Conservation (phyloP, 352 stramenopile genomes). For the Globisporangium uncinulatum region DNA sequence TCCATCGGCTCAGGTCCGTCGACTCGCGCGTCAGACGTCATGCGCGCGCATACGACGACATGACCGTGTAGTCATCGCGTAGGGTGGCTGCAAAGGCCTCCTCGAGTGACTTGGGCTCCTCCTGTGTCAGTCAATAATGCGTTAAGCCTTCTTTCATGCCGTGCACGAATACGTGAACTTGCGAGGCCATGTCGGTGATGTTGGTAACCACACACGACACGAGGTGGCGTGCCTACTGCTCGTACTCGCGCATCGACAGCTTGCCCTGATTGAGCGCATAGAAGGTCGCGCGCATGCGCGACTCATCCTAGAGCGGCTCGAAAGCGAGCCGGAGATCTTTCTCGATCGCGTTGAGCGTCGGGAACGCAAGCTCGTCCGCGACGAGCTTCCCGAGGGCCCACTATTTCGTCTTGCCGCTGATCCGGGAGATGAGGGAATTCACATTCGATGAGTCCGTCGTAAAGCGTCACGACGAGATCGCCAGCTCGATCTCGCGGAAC, state of each 20-base stretch:
- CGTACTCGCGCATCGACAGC: constrained; percentile 13
- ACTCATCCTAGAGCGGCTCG: too few species aligned
- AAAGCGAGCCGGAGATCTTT: too few species aligned
- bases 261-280: constrained; percentile 15
- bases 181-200: constrained; percentile 7
- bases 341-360: too few species aligned
- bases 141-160: constrained; percentile 11
- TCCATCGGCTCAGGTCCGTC: constrained; percentile 11
- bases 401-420: too few species aligned
- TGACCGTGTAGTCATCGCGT: constrained; percentile 13
- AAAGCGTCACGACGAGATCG: too few species aligned
- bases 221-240: constrained; percentile 6
- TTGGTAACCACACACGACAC: constrained; percentile 7
- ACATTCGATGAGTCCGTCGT: too few species aligned
- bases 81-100: constrained; percentile 11
- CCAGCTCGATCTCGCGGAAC: too few species aligned
- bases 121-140: constrained; percentile 6
- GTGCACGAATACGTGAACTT: constrained; percentile 16
- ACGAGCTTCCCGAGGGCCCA: too few species aligned
- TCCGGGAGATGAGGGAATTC: too few species aligned
- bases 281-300: constrained; percentile 7
- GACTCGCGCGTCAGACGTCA: too few species aligned
- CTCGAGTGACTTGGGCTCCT: not conserved
- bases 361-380: too few species aligned
- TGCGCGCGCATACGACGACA: constrained; percentile 3